Evolutionary conservation across 352 stramenopile species (phyloP).

Genomic region (Thalassiosira oceanica): DNA sequence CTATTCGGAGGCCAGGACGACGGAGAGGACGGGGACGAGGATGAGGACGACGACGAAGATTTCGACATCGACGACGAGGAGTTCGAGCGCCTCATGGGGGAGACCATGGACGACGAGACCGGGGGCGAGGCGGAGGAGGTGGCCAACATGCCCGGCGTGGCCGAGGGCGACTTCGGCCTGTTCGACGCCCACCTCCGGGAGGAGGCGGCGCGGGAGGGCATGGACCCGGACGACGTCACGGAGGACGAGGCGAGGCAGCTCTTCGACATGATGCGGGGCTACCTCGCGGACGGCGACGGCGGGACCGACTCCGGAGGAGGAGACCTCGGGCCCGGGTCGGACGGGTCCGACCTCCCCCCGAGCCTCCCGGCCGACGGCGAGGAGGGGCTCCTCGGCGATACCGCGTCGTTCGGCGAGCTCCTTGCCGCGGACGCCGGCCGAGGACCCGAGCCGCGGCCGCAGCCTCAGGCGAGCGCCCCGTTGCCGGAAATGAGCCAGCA

Average conservation of each 20-base stretch:
- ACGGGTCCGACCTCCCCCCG: background rate
- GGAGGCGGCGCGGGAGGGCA: conserved; percentile 37
- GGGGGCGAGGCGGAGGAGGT: conserved; percentile 36
- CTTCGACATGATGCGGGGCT: conserved; percentile 62
- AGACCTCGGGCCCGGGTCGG: too few species aligned
- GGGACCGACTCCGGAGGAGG: background rate
- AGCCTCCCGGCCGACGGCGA: too few species aligned
- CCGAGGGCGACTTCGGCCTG: conserved; percentile 36
- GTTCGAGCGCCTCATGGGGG: conserved; percentile 43
- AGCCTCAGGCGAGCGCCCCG: too few species aligned
- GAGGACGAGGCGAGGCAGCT: conserved; percentile 64
- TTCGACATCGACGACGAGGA: conserved; percentile 45
- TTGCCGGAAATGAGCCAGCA: too few species aligned
- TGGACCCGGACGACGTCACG: conserved; percentile 24
- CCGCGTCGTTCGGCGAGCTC: too few species aligned
- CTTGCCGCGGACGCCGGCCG: too few species aligned
- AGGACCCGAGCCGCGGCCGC: too few species aligned
- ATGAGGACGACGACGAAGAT: conserved; percentile 30
- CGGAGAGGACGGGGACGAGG: conserved; percentile 17
- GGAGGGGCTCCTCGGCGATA: too few species aligned
- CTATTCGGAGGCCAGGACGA: conserved; percentile 1
- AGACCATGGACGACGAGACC: conserved; percentile 34
- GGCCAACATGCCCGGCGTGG: conserved; percentile 30
- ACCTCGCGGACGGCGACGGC: conserved; percentile 35
- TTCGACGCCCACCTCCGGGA: conserved; percentile 34